phyloP scores from a whole-genome alignment of 2,329 filamentous ascomycete genomes.

The Alternaria gaisen region DNA sequence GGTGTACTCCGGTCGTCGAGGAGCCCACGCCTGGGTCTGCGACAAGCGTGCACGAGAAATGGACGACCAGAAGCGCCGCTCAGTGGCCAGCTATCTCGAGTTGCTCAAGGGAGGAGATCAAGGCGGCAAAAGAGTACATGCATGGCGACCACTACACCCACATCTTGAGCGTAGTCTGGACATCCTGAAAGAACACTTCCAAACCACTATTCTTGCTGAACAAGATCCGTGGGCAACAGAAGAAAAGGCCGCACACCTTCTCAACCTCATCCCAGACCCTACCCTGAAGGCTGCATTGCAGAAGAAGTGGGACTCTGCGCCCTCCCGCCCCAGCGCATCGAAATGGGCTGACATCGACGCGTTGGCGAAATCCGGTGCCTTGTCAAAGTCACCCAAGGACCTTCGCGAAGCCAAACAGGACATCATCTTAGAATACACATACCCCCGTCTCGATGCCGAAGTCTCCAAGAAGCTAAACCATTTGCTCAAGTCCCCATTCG shows the following conservation, averaged over 20 bases:
- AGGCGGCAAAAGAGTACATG: conserved; percentile 84
- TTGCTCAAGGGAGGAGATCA: conserved; percentile 87
- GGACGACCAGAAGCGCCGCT: conserved; percentile 84
- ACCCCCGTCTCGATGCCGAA: conserved; percentile 94
- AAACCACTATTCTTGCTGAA: conserved; percentile 78
- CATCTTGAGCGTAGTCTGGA: conserved; percentile 88
- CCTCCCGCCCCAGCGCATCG: conserved; percentile 75
- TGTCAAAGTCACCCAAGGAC: conserved; percentile 75
- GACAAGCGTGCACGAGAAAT: conserved; percentile 85
- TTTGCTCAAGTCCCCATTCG: conserved; percentile 95
- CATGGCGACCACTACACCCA: conserved; percentile 86
- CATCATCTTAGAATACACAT: conserved; percentile 96
- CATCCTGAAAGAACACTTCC: conserved; percentile 84
- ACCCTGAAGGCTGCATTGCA: conserved; percentile 79
- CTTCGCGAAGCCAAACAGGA: conserved; percentile 93
- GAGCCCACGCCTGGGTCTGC: conserved; percentile 98
- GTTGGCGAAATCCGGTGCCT: conserved; percentile 78
- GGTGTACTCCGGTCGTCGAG: conserved; percentile 97
- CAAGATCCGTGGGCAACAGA: conserved; percentile 83
- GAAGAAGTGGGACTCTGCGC: conserved; percentile 89
- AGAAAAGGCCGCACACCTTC: conserved; percentile 77
- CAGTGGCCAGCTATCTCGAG: conserved; percentile 89
- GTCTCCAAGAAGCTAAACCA: conserved; percentile 98
- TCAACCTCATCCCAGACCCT: conserved; percentile 85
- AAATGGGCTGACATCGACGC: conserved; percentile 97